These are phyloP conservation scores for Larix kaempferi DNA, from an alignment of 75 land plant species.

Conservation along the genomic window DNA sequence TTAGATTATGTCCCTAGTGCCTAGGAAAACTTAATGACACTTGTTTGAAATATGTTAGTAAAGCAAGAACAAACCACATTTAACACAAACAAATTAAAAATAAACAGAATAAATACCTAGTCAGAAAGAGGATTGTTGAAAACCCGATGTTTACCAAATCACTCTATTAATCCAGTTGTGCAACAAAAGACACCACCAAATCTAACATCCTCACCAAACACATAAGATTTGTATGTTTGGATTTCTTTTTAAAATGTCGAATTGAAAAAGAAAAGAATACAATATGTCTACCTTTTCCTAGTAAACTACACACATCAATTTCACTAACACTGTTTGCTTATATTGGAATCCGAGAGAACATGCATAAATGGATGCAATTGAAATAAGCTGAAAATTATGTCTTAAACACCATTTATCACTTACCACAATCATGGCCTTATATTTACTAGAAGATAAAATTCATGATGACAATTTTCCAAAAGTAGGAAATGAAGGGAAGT, in stretches of 20 bases:
- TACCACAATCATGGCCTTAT: no score
- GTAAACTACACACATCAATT: not conserved
- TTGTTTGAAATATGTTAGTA: not conserved
- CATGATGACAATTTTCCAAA: no score
- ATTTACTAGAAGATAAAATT: no score
- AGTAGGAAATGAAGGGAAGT: no score
- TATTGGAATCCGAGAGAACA: no score
- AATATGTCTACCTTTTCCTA: not conserved
- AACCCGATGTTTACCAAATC: slow-evolving; percentile 84
- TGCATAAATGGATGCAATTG: no score
- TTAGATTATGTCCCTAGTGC: not conserved
- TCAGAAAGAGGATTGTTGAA: slow-evolving; percentile 99
- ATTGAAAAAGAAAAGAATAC: not conserved
- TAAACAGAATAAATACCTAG: slow-evolving; percentile 48
- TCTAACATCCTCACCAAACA: slow-evolving; percentile 99
- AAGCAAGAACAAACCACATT: not conserved
- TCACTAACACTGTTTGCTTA: no score
- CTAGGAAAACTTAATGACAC: not conserved
- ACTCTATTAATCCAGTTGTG: slow-evolving; percentile 85
- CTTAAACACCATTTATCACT: no score
- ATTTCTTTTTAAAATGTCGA: not conserved
- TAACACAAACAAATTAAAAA: slow-evolving; percentile 4
- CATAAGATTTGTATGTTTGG: slow-evolving; percentile 53
- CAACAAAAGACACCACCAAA: slow-evolving; percentile 99
- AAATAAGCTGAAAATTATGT: not conserved